Evolutionary conservation across 495 filamentous ascomycete species (phyloP).

Genomic region (Podospora pseudopauciseta): DNA sequence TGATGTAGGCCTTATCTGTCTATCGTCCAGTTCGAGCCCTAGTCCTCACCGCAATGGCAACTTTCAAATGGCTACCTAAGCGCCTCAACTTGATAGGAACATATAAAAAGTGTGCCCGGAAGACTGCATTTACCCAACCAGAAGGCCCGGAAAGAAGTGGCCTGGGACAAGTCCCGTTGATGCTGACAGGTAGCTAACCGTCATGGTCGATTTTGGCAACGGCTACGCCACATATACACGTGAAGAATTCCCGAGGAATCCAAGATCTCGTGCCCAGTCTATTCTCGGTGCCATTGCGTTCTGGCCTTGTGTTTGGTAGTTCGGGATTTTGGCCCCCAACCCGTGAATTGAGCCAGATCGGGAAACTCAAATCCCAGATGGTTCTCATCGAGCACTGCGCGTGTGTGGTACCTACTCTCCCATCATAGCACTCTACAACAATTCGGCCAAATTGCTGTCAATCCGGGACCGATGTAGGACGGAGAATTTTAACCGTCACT

Average conservation of each 20-base stretch:
- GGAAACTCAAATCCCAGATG: background rate
- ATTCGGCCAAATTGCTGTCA: background rate
- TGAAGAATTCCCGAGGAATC: background rate
- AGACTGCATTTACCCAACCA: background rate
- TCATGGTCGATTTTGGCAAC: background rate
- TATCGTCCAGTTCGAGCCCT: no score
- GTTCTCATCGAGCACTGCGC: no score
- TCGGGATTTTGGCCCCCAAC: background rate
- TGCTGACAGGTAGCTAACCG: background rate
- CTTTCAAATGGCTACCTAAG: background rate
- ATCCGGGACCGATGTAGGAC: background rate
- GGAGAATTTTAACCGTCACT: background rate
- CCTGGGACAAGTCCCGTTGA: background rate
- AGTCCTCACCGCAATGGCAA: background rate
- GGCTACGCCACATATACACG: background rate
- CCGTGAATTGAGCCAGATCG: background rate
- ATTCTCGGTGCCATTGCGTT: background rate
- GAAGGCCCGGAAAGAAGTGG: background rate
- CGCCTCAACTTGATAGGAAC: background rate
- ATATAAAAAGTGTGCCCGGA: background rate
- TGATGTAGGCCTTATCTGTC: background rate
- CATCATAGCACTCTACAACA: background rate
- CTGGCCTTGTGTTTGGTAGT: background rate
- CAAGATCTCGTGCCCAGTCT: background rate
- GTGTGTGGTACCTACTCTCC: background rate